A percentile compares a stretch with the other conserved stretches of the same genome.
These are phyloP conservation scores for Coniosporium apollinis DNA, from an alignment of 495 filamentous ascomycete species.

Conservation along the genomic window DNA sequence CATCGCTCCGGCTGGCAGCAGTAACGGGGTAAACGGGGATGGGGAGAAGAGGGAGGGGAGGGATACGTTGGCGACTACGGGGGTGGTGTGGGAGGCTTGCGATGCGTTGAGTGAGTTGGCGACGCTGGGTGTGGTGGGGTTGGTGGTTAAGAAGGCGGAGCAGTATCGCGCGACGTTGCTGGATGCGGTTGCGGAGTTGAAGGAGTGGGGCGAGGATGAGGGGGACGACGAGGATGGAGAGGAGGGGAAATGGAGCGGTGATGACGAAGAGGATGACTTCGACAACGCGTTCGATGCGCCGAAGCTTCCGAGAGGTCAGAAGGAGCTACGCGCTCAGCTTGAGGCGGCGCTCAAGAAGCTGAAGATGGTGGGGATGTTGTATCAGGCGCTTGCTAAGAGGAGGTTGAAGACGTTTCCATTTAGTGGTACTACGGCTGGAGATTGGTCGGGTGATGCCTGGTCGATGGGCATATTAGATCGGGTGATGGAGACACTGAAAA, in stretches of 20 bases:
- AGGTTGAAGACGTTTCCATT: conserved; percentile 36
- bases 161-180: conserved; percentile 50
- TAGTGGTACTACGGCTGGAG: conserved; percentile 3
- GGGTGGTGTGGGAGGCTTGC: conserved; percentile 52
- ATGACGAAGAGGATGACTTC: conserved; percentile 29
- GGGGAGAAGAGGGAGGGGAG: conserved; percentile 19
- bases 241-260: conserved; percentile 24
- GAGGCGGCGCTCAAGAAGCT: conserved; percentile 39
- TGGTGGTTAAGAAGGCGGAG: conserved; percentile 26
- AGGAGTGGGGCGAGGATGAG: conserved; percentile 47
- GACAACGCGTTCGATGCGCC: conserved; percentile 28
- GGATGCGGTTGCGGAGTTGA: conserved; percentile 69
- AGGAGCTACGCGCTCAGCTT: conserved; percentile 37
- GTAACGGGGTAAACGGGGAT: conserved; percentile 27
- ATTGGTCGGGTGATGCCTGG: conserved; percentile 1
- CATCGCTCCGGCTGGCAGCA: conserved; percentile 21
- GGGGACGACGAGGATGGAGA: conserved; percentile 32
- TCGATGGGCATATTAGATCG: conserved; percentile 17
- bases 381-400: conserved; percentile 42
- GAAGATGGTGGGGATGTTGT: conserved; percentile 39
- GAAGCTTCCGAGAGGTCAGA: conserved; percentile 37
- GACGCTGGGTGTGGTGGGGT: conserved; percentile 38
- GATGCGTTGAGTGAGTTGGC: conserved; percentile 48
- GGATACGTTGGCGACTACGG: conserved; percentile 42
- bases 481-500: conserved; percentile 23